Base-by-base conservation (phyloP, 2,329 filamentous ascomycete genomes). In the Apiospora aurea region DNA sequence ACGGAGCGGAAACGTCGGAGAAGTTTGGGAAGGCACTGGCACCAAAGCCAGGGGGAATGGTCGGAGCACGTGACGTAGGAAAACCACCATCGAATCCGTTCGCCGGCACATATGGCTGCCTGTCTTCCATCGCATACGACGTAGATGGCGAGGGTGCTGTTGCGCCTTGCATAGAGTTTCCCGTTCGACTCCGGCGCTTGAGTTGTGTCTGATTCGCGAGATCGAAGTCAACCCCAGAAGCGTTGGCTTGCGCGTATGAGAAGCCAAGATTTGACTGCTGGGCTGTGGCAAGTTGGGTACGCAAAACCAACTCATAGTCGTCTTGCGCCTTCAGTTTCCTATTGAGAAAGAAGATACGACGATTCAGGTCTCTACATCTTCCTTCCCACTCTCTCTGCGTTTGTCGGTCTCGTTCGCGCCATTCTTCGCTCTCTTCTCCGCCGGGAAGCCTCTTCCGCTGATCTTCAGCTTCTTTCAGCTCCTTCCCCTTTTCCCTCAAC, bases 401-500 rank as follows among this genome's bases (percentile, higher is more conserved):
- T 67, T 87, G 84, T 67, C 80, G 80, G 69, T 90, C 86, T 70
- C 82, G 83, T 70, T 87, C 84, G 70, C 85, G 84, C 85, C 84
- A 87, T 73, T 85, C 86, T 18, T 90, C 88, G 49, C 90, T 90
- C 66, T 89, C 87, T 71, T 90, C 87, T n/a, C 85, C 88, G 21
- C 88, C 90, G 2, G 89, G 87, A 16, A 90, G 85, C 71, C 87
- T 88, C 80, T 92, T 92, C 69, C 90, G 85, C 75, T 92, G 89
- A 72, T 91, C 90, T 79, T 96, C 94, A 38, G 95, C 86, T 69
- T 91, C 88, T 79, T 94, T 94, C 75, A 96, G 89, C 75, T 92
- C 89, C 34, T 85, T 85, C n/a, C 90, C 88, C 76, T 92, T 93
- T 73, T 93, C 88, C 75, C 90, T 92, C 41, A 96, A 87, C 74